Percentiles rank a stretch among this genome's conserved stretches.
Evolutionary conservation across 805 yeast species (phyloP).

Genomic region (Candida odintsovae): DNA sequence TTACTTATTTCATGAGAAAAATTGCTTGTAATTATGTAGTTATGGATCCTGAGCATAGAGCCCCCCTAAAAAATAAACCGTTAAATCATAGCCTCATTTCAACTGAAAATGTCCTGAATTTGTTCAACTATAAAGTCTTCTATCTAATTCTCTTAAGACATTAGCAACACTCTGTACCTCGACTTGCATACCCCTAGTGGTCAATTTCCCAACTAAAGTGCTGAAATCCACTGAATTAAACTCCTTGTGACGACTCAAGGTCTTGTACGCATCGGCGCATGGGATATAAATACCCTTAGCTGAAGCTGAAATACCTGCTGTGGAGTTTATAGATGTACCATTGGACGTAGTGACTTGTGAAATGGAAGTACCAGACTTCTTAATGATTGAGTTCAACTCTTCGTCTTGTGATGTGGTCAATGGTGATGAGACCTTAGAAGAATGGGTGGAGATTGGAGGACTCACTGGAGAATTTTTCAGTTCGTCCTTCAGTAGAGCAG

Average conservation of each 20-base stretch:
- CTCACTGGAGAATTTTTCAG: conserved; percentile 22
- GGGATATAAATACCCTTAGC: conserved; percentile 61
- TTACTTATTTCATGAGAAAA: background rate
- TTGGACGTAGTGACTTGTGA: conserved; percentile 4
- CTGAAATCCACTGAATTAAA: conserved; percentile 71
- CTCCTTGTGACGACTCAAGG: conserved; percentile 75
- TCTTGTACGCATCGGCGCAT: conserved; percentile 84
- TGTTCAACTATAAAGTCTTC: conserved; percentile 26
- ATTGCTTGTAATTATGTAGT: background rate
- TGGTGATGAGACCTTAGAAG: conserved; percentile 25
- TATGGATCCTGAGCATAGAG: background rate
- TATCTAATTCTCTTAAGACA: conserved; percentile 75
- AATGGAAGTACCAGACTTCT: conserved; percentile 7
- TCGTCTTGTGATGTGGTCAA: conserved; percentile 15
- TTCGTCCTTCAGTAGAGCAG: background rate
- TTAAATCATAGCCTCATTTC: no score
- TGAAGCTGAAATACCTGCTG: background rate
- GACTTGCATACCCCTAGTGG: conserved; percentile 82
- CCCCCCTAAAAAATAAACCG: background rate
- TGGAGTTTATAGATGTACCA: background rate
- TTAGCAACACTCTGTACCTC: conserved; percentile 89
- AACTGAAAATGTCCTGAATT: background rate
- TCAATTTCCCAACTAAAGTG: conserved; percentile 65
- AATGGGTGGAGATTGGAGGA: conserved; percentile 21
- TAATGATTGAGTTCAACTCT: conserved; percentile 20